Evolutionary conservation across 2,329 filamentous ascomycete genomes (phyloP).

Genomic region (Colletotrichum karsti): DNA sequence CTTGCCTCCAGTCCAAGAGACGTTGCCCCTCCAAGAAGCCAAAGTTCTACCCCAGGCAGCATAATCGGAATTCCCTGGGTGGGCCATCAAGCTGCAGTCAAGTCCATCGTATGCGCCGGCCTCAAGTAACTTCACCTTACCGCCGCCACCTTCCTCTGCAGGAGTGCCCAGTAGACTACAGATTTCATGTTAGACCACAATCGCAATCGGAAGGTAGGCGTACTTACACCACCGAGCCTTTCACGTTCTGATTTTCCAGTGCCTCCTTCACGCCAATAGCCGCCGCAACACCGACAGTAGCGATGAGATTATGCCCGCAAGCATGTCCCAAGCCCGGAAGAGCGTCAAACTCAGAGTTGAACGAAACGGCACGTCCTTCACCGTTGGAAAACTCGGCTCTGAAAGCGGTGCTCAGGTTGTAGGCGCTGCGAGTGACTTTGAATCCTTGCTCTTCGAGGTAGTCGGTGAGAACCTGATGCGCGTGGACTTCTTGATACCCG

Average conservation of each 20-base stretch:
- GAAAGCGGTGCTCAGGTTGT: constrained; percentile 52
- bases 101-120: constrained; percentile 52
- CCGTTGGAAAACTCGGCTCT: constrained; percentile 46
- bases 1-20: background rate
- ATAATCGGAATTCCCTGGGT: constrained; percentile 6
- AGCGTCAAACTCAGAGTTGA: constrained; percentile 47
- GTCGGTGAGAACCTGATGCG: constrained; percentile 47
- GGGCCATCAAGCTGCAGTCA: constrained; percentile 12
- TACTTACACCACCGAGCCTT: background rate
- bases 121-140: constrained; percentile 55
- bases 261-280: constrained; percentile 38
- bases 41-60: constrained; percentile 20
- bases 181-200: fast-evolving
- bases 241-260: background rate
- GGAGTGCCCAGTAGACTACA: constrained; percentile 30
- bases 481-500: constrained; percentile 48
- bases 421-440: constrained; percentile 49
- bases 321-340: constrained; percentile 44
- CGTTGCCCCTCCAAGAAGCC: background rate
- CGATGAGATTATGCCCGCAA: constrained; percentile 41
- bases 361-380: constrained; percentile 48
- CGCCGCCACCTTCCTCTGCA: constrained; percentile 40
- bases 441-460: constrained; percentile 46
- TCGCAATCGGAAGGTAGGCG: fast-evolving
- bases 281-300: constrained; percentile 40